Evolutionary conservation across 768 basidiomycete species (phyloP).

Genomic region (Ephemerocybe angulata): DNA sequence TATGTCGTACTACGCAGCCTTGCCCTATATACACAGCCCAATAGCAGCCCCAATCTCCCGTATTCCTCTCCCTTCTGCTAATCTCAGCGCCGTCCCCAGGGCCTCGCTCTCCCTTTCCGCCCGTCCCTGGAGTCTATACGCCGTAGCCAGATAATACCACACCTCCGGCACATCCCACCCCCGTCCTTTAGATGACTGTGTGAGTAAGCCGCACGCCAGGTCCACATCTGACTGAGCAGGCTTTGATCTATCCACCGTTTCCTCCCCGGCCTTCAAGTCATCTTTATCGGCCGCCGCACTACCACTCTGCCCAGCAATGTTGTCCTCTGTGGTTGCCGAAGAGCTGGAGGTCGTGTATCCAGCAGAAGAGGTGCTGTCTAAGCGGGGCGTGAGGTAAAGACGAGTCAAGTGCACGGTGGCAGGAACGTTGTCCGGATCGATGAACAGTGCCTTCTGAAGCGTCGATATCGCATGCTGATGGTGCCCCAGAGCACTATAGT

Average conservation of each 20-base stretch:
- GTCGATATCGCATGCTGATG: constrained; percentile 65
- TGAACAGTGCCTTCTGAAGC: constrained; percentile 86
- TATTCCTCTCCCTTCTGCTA: constrained; percentile 61
- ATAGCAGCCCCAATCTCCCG: constrained; percentile 59
- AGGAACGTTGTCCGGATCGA: constrained; percentile 73
- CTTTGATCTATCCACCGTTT: no score
- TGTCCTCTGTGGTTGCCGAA: no score
- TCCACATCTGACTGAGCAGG: constrained; percentile 53
- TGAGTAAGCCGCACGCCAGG: constrained; percentile 77
- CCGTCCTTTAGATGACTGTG: constrained; percentile 67
- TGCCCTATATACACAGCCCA: constrained; percentile 61
- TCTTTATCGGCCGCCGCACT: no score
- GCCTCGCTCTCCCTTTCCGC: constrained; percentile 73
- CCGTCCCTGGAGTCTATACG: constrained; percentile 70
- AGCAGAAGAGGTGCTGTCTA: constrained; percentile 5
- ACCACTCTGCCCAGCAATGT: no score
- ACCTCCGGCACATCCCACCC: constrained; percentile 94
- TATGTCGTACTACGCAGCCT: no score
- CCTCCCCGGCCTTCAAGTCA: no score
- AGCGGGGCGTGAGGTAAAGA: constrained; percentile 53
- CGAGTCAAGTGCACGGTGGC: constrained; percentile 77
- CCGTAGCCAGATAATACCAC: constrained; percentile 89
- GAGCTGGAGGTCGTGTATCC: no score
- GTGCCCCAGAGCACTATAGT: constrained; percentile 58
- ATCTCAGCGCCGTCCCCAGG: constrained; percentile 60